phyloP scores from a whole-genome alignment of 352 stramenopile genomes.

The Thraustochytrium striatum region DNA sequence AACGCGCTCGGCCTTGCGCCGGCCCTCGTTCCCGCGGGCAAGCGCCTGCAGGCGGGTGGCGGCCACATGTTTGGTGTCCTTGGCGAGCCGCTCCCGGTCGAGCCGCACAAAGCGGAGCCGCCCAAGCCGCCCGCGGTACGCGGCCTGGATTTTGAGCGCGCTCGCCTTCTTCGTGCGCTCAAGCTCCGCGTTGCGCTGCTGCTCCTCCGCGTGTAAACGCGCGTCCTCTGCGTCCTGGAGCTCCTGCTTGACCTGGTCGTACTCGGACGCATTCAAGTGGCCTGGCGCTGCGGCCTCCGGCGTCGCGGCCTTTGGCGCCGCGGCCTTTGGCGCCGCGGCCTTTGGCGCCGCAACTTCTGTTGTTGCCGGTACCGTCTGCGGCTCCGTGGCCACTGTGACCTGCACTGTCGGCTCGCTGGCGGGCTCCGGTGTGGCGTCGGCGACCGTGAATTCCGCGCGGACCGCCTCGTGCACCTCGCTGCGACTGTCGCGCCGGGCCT shows the following conservation, averaged over 20 bases:
- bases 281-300: conserved; percentile 20
- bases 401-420: too few species aligned
- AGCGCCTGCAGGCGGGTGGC: conserved; percentile 9
- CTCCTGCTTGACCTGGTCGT: conserved; percentile 39
- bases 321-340: conserved; percentile 13
- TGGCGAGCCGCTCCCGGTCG: neutral
- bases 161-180: neutral
- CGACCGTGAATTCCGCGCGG: too few species aligned
- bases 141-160: conserved; percentile 7
- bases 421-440: too few species aligned
- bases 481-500: neutral
- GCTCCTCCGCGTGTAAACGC: neutral
- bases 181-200: neutral
- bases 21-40: conserved; percentile 1
- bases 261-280: conserved; percentile 13
- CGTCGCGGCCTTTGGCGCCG: conserved; percentile 5
- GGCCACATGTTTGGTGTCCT: conserved; percentile 3
- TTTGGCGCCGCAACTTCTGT: conserved; percentile 8
- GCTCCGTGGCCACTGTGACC: too few species aligned
- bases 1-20: neutral
- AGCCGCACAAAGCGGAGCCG: neutral
- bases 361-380: too few species aligned
- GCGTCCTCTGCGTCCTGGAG: conserved; percentile 45
- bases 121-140: conserved; percentile 3
- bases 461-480: neutral